Evolutionary conservation across 805 yeast species (phyloP).

Genomic region (Ogataea pilisensis): DNA sequence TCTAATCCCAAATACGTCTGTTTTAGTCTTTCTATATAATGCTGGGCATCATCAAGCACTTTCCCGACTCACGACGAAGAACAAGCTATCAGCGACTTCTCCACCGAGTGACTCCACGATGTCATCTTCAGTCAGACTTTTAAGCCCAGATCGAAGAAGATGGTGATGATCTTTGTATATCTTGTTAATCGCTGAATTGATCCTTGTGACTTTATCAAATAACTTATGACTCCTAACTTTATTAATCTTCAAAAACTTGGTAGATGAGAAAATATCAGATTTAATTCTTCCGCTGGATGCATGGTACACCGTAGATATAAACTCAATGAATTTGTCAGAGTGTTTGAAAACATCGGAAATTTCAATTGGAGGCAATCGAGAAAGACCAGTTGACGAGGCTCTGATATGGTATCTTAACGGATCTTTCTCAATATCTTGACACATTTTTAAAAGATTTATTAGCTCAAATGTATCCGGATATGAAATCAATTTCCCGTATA

Average conservation of each 20-base stretch:
- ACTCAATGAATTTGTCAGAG: constrained; percentile 10
- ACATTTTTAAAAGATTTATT: constrained; percentile 35
- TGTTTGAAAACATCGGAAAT: constrained; percentile 12
- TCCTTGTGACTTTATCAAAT: background rate
- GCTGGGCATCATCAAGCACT: too few species aligned
- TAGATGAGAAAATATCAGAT: constrained; percentile 12
- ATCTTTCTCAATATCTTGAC: constrained; percentile 42
- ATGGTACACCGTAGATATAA: constrained; percentile 20
- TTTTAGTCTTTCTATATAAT: too few species aligned
- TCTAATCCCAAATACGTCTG: too few species aligned
- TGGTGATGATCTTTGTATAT: too few species aligned
- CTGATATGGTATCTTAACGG: constrained; percentile 49
- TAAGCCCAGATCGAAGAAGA: too few species aligned
- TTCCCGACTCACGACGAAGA: too few species aligned
- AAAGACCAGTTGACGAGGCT: constrained; percentile 17
- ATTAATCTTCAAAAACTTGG: constrained; percentile 19
- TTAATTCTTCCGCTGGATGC: constrained; percentile 19
- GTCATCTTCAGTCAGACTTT: constrained; percentile 4
- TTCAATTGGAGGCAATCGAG: constrained; percentile 14
- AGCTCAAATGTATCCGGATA: constrained; percentile 30
- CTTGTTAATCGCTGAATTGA: background rate
- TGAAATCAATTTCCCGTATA: constrained; percentile 36
- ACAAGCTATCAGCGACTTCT: constrained; percentile 2
- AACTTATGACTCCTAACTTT: constrained; percentile 11
- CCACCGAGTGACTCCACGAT: constrained; percentile 14